Evolutionary conservation across 176 grass and related monocot genomes (phyloP).

Genomic region (Aegilops tauschii): DNA sequence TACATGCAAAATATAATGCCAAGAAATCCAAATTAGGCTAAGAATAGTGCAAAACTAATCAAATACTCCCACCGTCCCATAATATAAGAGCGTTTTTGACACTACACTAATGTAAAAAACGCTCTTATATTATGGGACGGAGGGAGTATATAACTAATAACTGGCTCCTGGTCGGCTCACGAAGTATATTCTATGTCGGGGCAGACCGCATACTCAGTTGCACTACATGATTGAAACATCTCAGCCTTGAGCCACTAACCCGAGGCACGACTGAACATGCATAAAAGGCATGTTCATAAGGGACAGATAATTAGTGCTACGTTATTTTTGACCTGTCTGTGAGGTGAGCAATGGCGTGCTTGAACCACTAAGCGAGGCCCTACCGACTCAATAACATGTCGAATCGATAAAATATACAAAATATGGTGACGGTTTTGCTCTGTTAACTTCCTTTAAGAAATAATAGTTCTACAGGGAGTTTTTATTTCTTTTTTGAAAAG

Average conservation of each 20-base stretch:
- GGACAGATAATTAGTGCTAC: neutral
- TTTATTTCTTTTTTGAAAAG: no score
- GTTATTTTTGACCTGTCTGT: neutral
- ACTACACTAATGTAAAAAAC: no score
- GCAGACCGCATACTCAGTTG: neutral
- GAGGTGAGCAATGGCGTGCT: neutral
- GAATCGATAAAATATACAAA: neutral
- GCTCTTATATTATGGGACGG: no score
- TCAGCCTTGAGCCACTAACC: neutral
- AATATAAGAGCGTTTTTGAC: no score
- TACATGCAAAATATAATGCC: neutral
- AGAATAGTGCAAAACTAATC: neutral
- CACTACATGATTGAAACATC: neutral
- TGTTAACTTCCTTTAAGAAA: neutral
- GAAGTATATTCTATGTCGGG: neutral
- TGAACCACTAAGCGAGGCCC: neutral
- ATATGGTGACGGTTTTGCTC: neutral
- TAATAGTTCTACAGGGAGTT: no score
- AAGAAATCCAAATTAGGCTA: neutral
- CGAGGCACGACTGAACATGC: neutral
- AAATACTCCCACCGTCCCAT: neutral
- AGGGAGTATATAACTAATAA: neutral
- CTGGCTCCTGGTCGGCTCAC: neutral
- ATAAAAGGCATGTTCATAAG: neutral
- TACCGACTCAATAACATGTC: neutral